Evolutionary conservation across 768 basidiomycete species (phyloP), one percentile per base, ranked within the genome.

Genomic region (Suillus bovinus): DNA sequence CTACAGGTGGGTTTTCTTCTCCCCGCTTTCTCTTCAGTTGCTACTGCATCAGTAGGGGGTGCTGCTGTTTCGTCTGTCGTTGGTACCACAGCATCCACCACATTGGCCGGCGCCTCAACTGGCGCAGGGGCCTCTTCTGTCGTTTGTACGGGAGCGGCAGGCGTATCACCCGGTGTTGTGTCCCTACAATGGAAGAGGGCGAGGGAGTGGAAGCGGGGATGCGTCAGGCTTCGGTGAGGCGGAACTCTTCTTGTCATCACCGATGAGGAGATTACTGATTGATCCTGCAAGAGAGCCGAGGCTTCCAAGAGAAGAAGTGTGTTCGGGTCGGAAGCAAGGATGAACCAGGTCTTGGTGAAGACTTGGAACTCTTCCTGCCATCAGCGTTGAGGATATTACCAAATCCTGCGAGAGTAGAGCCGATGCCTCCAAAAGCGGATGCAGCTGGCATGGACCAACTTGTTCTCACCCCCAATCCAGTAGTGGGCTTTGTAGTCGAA

Each of bases 221-320:
- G 49, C 27, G 20, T 52, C 29, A n/a, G 50, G 50, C 20, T n/a
- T 52, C 29, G 29, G 50, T 29, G 50, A 52, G 10, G 29, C 17
- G 11, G 3, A n/a, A 52, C 29, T 33, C 50, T 52, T 50, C 17
- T 52, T 39, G 27, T 44, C 31, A 31, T 61, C 54, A 3, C 24
- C 41, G 16, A 58, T 57, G 53, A 72, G 61, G 39, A 71, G 0
- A 9, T 61, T 61, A 16, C 34, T 29, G n/a, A 59, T 9, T 9
- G 60, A 59, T 6, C 50, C 29, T 14, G 36, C 36, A 52, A 52
- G 17, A 31, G 49, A 50, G 29, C 49, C 14, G 49, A 50, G 49
- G 20, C 29, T 20, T 22, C 61, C 50, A 22, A 59, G 34, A 13
- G 47, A 0, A 7, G 47, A 0, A 2, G 36, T 20, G 3, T 39